These are phyloP conservation scores for Apophysomyces variabilis DNA, from an alignment of 371 early-diverging fungal species.

Conservation along the genomic window DNA sequence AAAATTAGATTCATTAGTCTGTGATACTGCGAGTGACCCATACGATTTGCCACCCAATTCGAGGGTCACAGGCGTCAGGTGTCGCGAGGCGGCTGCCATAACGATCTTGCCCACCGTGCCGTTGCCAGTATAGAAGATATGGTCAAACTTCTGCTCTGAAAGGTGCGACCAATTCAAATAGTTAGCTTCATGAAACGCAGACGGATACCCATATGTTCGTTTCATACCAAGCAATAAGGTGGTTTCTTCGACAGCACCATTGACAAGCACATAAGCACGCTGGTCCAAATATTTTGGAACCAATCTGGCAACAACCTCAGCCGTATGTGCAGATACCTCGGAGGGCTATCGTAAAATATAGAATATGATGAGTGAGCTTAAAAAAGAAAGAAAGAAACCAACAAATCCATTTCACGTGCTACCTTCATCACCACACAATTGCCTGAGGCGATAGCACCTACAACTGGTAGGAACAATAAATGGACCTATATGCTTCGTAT, in stretches of 20 bases:
- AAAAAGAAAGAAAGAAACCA: background rate
- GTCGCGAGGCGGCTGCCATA: conserved; percentile 77
- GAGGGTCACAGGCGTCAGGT: conserved; percentile 80
- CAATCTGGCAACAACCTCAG: conserved; percentile 60
- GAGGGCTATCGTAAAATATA: conserved; percentile 62
- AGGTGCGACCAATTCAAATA: background rate
- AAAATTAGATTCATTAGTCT: background rate
- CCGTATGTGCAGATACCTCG: conserved; percentile 76
- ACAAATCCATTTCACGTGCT: background rate
- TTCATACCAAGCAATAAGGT: conserved; percentile 63
- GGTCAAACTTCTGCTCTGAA: conserved; percentile 71
- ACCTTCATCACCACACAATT: conserved; percentile 84
- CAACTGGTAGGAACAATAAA: conserved; percentile 74
- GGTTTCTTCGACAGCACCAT: conserved; percentile 79
- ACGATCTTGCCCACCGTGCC: conserved; percentile 81
- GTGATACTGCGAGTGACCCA: conserved; percentile 10
- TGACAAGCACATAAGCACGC: conserved; percentile 65
- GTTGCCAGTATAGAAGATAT: conserved; percentile 93
- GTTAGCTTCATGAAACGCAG: conserved; percentile 16
- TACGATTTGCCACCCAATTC: conserved; percentile 88
- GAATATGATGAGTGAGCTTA: background rate
- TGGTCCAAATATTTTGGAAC: conserved; percentile 80
- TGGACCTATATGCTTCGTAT: conserved; percentile 33
- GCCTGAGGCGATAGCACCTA: conserved; percentile 93
- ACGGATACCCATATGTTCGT: conserved; percentile 13